These are phyloP conservation scores for Schizopora paradoxa DNA, from an alignment of 1,284 basidiomycete genomes.

Conservation along the genomic window DNA sequence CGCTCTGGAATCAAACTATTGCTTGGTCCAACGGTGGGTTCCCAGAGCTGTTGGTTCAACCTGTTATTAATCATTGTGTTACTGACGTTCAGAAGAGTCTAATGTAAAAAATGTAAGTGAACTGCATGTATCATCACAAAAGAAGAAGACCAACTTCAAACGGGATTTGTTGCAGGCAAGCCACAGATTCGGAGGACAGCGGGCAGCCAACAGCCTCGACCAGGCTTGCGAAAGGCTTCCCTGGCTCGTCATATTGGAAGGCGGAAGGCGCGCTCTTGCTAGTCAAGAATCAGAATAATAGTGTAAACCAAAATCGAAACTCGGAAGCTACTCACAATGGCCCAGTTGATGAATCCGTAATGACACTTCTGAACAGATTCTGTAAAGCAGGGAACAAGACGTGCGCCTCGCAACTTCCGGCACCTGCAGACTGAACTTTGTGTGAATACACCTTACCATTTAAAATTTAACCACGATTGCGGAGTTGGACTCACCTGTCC, in stretches of 20 bases:
- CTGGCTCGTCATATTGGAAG: constrained; percentile 47
- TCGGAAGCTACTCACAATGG: constrained; percentile 39
- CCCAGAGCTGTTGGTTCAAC: constrained; percentile 52
- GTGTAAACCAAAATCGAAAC: neutral
- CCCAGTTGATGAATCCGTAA: constrained; percentile 47
- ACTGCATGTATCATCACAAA: neutral
- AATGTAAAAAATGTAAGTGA: neutral
- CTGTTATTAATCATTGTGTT: constrained; percentile 40
- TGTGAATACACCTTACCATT: neutral
- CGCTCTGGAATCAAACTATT: constrained; percentile 45
- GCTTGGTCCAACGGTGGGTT: constrained; percentile 46
- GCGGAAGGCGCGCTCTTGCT: constrained; percentile 51
- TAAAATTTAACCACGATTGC: neutral
- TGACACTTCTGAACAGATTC: constrained; percentile 45
- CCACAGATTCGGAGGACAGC: constrained; percentile 34
- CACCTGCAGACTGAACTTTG: constrained; percentile 44
- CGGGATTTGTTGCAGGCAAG: constrained; percentile 42
- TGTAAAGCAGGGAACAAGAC: constrained; percentile 38
- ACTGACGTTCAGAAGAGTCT: constrained; percentile 42
- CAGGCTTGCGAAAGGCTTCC: constrained; percentile 45
- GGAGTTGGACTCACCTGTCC: constrained; percentile 38
- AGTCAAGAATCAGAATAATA: neutral
- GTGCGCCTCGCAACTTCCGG: constrained; percentile 46
- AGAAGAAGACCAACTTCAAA: constrained; percentile 33
- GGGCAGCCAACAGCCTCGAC: constrained; percentile 42